Evolutionary conservation across 2,329 filamentous ascomycete genomes (phyloP), one percentile per base, ranked within the genome.

Genomic region (Pseudopithomyces maydicus): DNA sequence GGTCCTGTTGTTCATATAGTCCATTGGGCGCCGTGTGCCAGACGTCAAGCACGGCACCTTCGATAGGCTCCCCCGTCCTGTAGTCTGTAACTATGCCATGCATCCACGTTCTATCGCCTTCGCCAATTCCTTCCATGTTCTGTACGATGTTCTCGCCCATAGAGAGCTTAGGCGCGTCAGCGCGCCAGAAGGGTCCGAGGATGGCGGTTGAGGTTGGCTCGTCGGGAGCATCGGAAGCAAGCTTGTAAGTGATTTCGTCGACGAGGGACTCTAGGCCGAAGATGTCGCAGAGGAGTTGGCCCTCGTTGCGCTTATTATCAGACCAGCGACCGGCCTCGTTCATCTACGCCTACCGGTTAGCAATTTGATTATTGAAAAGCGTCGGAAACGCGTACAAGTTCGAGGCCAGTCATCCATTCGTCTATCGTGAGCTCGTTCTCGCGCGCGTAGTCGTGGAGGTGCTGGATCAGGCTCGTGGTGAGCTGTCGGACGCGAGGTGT

Each of bases 121-220:
- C 77, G 23, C 80, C 84, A 55, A 81, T 77, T 19, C 62, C 64
- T 3, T 78, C 67, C 4, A 80, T 76, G 26, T 83, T 60, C 79
- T 64, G 66, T 1, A 88, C 81, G 60, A 95, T 91, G 66, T 81
- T 87, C 44, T 82, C 84, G 48, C 90, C 91, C 69, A 90, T 90
- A n/a, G 85, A 77, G 45, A 88, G 84, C 56, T 84, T 78, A 5
- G 91, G 91, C 0, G 91, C 86, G 64, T 92, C 84, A 42, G 86
- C 82, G 6, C 90, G 84, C 85, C 90, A 96, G 79, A 96, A 96
- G 1, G 92, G 92, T 0, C 92, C 92, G 0, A 96, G 84, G 63
- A 96, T 92, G 39, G 91, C 87, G 3, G 90, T 90, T 2, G 90
- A 85, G 5, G 91, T 95, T 11, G 87, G 81, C 22, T 74, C 70